Evolutionary conservation across 2,329 filamentous ascomycete genomes (phyloP).

Genomic region (Laburnicola sp.): DNA sequence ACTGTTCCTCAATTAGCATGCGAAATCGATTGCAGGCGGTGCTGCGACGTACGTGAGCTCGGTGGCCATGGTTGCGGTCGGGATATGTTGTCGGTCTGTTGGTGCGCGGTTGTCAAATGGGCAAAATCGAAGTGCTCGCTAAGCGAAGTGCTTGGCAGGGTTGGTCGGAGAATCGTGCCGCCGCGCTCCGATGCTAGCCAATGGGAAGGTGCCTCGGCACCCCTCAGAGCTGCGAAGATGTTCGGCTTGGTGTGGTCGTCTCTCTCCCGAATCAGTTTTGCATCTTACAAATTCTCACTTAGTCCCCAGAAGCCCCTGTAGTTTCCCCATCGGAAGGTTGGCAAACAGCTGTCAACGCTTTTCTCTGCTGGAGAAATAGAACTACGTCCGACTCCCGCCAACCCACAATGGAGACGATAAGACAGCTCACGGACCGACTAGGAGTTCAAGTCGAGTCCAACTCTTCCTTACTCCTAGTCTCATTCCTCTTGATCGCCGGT

Average conservation of each 20-base stretch:
- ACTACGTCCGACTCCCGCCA: background rate
- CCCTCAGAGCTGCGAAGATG: background rate
- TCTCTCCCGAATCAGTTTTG: too few relatives aligned
- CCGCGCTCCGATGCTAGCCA: slow-evolving; percentile 6
- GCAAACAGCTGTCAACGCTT: too few relatives aligned
- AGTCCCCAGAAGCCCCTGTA: too few relatives aligned
- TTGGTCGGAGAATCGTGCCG: slow-evolving; percentile 9
- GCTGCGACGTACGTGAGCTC: slow-evolving; percentile 46
- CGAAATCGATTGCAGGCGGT: slow-evolving; percentile 5
- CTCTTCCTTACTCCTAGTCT: slow-evolving; percentile 33
- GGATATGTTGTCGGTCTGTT: slow-evolving; percentile 40
- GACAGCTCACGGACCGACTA: slow-evolving; percentile 26
- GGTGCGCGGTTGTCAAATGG: slow-evolving; percentile 21
- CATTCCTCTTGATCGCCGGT: slow-evolving; percentile 35
- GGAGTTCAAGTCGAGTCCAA: slow-evolving; percentile 40
- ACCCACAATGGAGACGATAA: slow-evolving; percentile 21
- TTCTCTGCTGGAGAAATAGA: too few relatives aligned
- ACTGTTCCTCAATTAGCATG: slow-evolving; percentile 63
- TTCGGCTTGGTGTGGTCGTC: background rate
- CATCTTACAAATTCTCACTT: too few relatives aligned
- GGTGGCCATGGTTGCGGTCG: slow-evolving; percentile 49
- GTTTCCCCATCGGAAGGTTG: too few relatives aligned
- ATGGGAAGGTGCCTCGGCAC: slow-evolving; percentile 7
- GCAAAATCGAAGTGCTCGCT: slow-evolving; percentile 25
- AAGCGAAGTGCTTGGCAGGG: slow-evolving; percentile 9